Conservation (phyloP, 441 rosid species). For the Cnidoscolus chayamansa region DNA sequence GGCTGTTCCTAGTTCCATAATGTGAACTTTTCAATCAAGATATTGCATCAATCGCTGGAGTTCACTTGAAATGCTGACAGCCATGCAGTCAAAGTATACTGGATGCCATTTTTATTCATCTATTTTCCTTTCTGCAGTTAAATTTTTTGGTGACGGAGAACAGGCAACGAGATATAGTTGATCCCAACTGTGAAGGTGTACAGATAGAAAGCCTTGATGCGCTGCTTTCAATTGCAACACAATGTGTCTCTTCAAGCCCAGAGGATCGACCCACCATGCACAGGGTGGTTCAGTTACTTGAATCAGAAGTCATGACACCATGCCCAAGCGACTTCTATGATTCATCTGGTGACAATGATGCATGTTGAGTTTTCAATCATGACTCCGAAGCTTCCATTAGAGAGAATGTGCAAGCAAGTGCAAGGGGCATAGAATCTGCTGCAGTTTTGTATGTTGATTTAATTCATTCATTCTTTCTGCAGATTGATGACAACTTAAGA, state of each 20-base stretch:
- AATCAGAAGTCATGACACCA: conserved; percentile 97
- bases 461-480: conserved; percentile 47
- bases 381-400: conserved; percentile 17
- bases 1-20: neutral
- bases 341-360: conserved; percentile 25
- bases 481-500: conserved; percentile 23
- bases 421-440: conserved; percentile 29
- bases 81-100: neutral
- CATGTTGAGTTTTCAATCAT: conserved; percentile 11
- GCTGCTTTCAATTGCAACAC: conserved; percentile 78
- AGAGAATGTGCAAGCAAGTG: conserved; percentile 20
- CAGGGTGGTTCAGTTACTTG: conserved; percentile 86
- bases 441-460: conserved; percentile 30
- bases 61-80: neutral
- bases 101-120: conserved; percentile 2
- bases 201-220: conserved; percentile 77
- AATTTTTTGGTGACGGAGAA: conserved; percentile 66
- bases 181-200: conserved; percentile 79
- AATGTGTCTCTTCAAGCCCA: conserved; percentile 75
- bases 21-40: neutral
- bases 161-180: conserved; percentile 68
- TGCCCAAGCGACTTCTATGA: conserved; percentile 95
- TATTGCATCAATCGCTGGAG: neutral
- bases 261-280: conserved; percentile 98
- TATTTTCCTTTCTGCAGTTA: conserved; percentile 52